Conservation (phyloP, 768 basidiomycete species). For the Filobasidium wieringae region DNA sequence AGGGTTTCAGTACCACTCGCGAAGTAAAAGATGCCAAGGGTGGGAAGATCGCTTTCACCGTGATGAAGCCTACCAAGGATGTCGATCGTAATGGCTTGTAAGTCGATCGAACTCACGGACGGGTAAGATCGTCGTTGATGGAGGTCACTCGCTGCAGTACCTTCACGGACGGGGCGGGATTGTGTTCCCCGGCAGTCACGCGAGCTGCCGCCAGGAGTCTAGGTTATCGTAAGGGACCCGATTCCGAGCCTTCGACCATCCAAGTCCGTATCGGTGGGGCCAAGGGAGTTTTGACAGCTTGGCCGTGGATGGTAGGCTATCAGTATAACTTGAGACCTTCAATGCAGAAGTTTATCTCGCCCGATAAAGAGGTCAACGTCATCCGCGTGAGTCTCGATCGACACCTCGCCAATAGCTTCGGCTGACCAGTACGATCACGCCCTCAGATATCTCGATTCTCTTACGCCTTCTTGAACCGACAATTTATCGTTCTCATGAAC, state of each 20-base stretch:
- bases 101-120: not conserved
- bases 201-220: slow-evolving; percentile 25
- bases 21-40: slow-evolving; percentile 15
- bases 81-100: slow-evolving; percentile 23
- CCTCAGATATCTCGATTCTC: not conserved
- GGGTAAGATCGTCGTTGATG: not conserved
- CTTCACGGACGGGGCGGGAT: slow-evolving; percentile 36
- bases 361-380: slow-evolving; percentile 27
- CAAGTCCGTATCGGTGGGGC: slow-evolving; percentile 36
- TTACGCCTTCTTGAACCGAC: slow-evolving; percentile 32
- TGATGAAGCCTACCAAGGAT: slow-evolving; percentile 18
- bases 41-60: slow-evolving; percentile 17
- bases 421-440: not conserved
- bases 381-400: slow-evolving; percentile 26
- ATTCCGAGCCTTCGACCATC: slow-evolving; percentile 29
- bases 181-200: slow-evolving; percentile 28
- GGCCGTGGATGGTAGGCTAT: slow-evolving; percentile 17
- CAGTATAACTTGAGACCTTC: slow-evolving; percentile 29
- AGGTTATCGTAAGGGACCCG: slow-evolving; percentile 22
- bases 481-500: slow-evolving; percentile 36
- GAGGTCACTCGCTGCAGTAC: not conserved
- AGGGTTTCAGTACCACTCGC: slow-evolving; percentile 35
- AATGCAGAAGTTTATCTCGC: slow-evolving; percentile 29
- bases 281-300: slow-evolving; percentile 33
- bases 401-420: not conserved